These are phyloP conservation scores for Emericellopsis atlantica DNA, from an alignment of 2,329 filamentous ascomycete species.

Conservation along the genomic window DNA sequence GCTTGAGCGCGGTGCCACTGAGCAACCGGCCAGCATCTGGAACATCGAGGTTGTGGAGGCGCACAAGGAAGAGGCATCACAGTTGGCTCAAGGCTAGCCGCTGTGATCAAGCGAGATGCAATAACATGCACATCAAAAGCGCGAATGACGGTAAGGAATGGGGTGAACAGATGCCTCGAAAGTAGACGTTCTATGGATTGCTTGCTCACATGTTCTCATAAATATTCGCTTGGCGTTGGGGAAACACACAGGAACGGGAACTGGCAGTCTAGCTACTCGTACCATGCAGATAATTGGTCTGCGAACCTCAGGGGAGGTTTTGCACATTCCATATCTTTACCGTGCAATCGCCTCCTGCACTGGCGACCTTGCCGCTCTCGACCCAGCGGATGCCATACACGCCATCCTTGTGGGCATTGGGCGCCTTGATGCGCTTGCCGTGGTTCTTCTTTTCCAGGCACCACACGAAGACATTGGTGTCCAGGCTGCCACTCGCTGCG, in stretches of 20 bases:
- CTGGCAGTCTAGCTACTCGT: too few relatives aligned
- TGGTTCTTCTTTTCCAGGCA: constrained; percentile 67
- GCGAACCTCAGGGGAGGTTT: constrained; percentile 13
- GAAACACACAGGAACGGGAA: too few relatives aligned
- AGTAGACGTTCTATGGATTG: background rate
- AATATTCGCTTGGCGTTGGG: too few relatives aligned
- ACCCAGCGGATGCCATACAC: constrained; percentile 82
- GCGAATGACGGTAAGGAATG: background rate
- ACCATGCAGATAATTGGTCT: background rate
- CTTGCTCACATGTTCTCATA: background rate
- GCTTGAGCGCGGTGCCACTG: constrained; percentile 3
- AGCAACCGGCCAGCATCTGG: constrained; percentile 17
- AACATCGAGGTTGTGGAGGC: constrained; percentile 18
- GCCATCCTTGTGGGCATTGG: constrained; percentile 92
- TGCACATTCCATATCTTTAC: constrained; percentile 68
- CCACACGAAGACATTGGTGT: constrained; percentile 91
- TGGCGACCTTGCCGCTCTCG: constrained; percentile 57
- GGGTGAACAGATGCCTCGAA: background rate
- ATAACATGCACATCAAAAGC: too few relatives aligned
- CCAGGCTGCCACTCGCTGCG: constrained; percentile 72
- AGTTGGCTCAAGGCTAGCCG: constrained; percentile 25
- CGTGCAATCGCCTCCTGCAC: constrained; percentile 74
- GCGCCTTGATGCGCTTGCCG: constrained; percentile 68
- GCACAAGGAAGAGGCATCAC: constrained; percentile 19
- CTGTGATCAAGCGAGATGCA: too few relatives aligned